These are phyloP conservation scores for Bipolaris zeicola DNA, from an alignment of 2,329 filamentous ascomycete genomes.

Conservation along the genomic window DNA sequence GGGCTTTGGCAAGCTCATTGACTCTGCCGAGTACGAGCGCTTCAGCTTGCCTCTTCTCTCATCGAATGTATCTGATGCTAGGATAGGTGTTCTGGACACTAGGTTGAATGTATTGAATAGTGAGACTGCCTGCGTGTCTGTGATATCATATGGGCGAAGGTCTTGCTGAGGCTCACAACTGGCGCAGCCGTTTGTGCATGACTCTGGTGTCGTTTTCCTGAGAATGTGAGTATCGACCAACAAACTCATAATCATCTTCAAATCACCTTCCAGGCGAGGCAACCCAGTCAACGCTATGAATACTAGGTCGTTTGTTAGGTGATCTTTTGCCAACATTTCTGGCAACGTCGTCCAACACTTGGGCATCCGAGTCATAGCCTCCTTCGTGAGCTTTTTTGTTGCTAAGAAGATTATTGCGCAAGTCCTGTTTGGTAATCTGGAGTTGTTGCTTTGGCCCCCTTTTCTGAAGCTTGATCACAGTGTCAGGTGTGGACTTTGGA, in stretches of 20 bases:
- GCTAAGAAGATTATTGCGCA: conserved; percentile 42
- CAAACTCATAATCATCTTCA: not conserved
- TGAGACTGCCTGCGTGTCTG: conserved; percentile 19
- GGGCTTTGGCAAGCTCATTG: conserved; percentile 29
- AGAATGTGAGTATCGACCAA: conserved; percentile 13
- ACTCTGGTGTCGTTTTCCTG: conserved; percentile 37
- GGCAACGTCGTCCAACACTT: conserved; percentile 41
- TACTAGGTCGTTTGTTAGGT: conserved; percentile 40
- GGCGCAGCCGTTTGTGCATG: conserved; percentile 24
- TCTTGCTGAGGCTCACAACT: conserved; percentile 15
- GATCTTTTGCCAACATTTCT: conserved; percentile 37
- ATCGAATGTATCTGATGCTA: conserved; percentile 24
- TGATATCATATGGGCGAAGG: conserved; percentile 32
- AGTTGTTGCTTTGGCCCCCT: conserved; percentile 31
- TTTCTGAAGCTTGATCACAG: conserved; percentile 32
- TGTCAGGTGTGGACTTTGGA: conserved; percentile 18
- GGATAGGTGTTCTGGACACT: conserved; percentile 40
- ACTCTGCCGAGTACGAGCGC: conserved; percentile 41
- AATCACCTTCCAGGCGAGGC: conserved; percentile 36
- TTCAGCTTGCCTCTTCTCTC: conserved; percentile 28
- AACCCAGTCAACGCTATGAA: conserved; percentile 45
- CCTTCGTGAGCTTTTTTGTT: conserved; percentile 41
- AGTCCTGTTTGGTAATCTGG: conserved; percentile 38
- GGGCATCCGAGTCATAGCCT: conserved; percentile 48
- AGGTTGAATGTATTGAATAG: conserved; percentile 27